Base-by-base conservation (phyloP, 2,329 filamentous ascomycete species). In the Zasmidium citrigriseum region DNA sequence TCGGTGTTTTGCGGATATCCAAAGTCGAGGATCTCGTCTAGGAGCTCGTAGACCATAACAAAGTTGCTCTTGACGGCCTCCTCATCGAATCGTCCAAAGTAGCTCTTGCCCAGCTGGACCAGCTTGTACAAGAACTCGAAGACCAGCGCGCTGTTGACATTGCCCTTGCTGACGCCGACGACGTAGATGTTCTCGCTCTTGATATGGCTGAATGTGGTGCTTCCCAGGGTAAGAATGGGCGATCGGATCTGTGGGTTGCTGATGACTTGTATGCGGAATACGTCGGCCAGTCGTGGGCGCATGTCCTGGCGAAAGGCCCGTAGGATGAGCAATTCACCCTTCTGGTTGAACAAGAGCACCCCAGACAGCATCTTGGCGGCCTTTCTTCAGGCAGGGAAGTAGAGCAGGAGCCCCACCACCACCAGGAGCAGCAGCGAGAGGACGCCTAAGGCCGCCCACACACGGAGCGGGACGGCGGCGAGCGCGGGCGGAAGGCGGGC, bases 41-140 rank as follows among this genome's bases (percentile, higher is more conserved):
- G 80, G 57, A 99, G 84, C 82, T 99, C 95, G 77, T 99, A 99
- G 41, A 99, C 92, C 66, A 99, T 82, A 64, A 99, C 95, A 79
- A 99, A 99, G 81, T 99, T 99, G 80, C 97, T 98, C 88, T 99
- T 99, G 69, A 99, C 93, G 57, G 95, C 93, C 79, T 99, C 95
- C 82, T 99, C 95, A 72, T 99, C 95, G 73, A 99, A 96, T 78
- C 98, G 98, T 73, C 90, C 93, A 82, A 99, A 99, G 78, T 99
- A 99, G 58, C 92, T 91, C 78, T 90, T 92, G 45, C 95, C 95
- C 64, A 99, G 82, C 72, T 89, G 85, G 65, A 97, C 90, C 71
- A 99, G 80, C 68, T 93, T 87, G 80, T 98, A 98, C 62, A 99
- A 82, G 73, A 99, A 99, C 80, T 99, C 95, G 72, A 99, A 99